Evolutionary conservation across 139 green algal genomes (phyloP).

Genomic region (Chlamydomonas applanata): DNA sequence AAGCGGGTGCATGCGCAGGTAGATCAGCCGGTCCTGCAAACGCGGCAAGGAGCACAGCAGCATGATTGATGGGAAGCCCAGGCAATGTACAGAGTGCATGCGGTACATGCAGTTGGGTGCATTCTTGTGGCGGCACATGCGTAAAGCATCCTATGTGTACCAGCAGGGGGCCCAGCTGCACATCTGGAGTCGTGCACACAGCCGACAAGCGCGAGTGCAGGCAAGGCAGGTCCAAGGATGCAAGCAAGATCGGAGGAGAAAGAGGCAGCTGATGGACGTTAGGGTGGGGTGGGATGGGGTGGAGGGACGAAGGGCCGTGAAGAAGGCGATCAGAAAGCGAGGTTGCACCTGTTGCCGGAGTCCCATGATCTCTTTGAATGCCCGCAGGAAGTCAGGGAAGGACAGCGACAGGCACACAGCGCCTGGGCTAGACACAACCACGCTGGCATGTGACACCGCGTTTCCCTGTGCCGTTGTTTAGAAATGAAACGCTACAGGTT

Average conservation of each 20-base stretch:
- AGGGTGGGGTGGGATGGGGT: no score
- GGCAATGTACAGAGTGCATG: no score
- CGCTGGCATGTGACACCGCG: slow-evolving; percentile 15
- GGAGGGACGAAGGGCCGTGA: background rate
- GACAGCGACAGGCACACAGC: slow-evolving; percentile 21
- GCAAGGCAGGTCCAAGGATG: background rate
- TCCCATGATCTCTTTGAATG: slow-evolving; percentile 23
- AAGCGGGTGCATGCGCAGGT: slow-evolving; percentile 24
- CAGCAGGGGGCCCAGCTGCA: background rate
- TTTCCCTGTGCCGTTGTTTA: no score
- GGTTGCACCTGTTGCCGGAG: slow-evolving; percentile 22
- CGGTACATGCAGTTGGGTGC: no score
- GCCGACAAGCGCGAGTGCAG: background rate
- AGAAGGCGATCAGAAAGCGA: background rate
- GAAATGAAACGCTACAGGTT: no score
- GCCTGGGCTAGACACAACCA: slow-evolving; percentile 19
- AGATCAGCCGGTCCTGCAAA: slow-evolving; percentile 22
- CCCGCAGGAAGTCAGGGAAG: slow-evolving; percentile 14
- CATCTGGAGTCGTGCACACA: background rate
- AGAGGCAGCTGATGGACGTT: no score
- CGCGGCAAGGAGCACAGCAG: background rate
- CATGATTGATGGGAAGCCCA: no score
- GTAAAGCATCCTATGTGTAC: no score
- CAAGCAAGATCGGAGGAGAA: background rate
- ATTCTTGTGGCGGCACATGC: no score